Percentiles rank a stretch among this genome's conserved stretches.
phyloP scores from a whole-genome alignment of 176 grass and related monocot genomes.

The Leersia perrieri region DNA sequence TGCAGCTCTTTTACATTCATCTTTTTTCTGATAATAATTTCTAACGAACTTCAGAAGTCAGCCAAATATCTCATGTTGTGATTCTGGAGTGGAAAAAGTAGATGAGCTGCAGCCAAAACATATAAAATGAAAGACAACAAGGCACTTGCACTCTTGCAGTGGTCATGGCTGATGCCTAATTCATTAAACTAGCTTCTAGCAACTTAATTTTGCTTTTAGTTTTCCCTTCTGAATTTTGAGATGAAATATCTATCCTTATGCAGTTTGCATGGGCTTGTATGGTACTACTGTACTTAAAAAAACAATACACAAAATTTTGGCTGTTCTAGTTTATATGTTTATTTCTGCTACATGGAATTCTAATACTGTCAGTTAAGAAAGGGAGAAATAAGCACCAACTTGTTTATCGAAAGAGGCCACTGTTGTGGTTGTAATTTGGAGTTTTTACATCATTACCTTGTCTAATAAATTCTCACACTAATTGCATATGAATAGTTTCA shows the following conservation, averaged over 20 bases:
- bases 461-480: neutral
- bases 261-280: neutral
- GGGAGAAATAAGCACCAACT: neutral
- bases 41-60: neutral
- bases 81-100: neutral
- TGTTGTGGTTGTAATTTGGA: neutral
- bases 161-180: neutral
- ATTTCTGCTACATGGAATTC: neutral
- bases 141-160: neutral
- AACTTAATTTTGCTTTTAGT: neutral
- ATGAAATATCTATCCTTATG: neutral
- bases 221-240: neutral
- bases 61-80: neutral
- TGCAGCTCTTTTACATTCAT: neutral
- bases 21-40: neutral
- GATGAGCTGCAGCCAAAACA: neutral
- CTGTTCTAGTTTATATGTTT: neutral
- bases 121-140: neutral
- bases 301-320: neutral
- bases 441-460: neutral
- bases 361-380: neutral
- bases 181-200: neutral
- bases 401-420: neutral
- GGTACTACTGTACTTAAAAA: neutral
- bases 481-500: neutral